Percentiles rank a stretch among this genome's conserved stretches.
These are phyloP conservation scores for Tylopilus intermedius DNA, from an alignment of 768 basidiomycete genomes.

Conservation along the genomic window DNA sequence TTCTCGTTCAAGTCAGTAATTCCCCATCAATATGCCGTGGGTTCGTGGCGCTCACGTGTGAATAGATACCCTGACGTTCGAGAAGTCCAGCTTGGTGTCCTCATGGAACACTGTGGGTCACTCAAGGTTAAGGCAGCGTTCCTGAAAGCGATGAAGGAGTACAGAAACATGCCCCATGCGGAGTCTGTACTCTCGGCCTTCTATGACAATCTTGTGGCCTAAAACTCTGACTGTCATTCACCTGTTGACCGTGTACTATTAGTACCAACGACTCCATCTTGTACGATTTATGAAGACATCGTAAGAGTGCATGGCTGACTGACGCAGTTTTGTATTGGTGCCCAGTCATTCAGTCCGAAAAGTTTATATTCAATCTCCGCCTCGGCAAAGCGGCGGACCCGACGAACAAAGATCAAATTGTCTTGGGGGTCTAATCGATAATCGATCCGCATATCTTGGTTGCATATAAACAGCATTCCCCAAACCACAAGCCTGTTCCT, in stretches of 20 bases:
- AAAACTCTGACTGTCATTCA: background rate
- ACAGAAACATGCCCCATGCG: slow-evolving; percentile 7
- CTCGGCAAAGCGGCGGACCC: no score
- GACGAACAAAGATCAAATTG: no score
- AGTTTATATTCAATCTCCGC: no score
- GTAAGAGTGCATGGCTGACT: no score
- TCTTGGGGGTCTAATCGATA: no score
- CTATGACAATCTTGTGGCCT: slow-evolving; percentile 11
- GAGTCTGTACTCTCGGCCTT: slow-evolving; percentile 13
- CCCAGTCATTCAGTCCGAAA: no score
- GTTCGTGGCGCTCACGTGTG: background rate
- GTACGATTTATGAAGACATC: no score
- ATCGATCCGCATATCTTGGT: no score
- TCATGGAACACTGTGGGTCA: slow-evolving; percentile 6
- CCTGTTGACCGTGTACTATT: background rate
- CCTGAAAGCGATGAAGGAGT: slow-evolving; percentile 5
- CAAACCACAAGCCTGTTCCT: background rate
- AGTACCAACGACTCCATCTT: background rate
- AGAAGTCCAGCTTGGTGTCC: slow-evolving; percentile 14
- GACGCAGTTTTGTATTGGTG: no score
- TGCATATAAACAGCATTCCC: background rate
- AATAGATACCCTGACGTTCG: slow-evolving; percentile 18
- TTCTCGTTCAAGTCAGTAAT: slow-evolving; percentile 23
- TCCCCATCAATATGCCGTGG: background rate
- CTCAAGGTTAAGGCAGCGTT: slow-evolving; percentile 13